Evolutionary conservation across 495 filamentous ascomycete species (phyloP), one percentile per base, ranked within the genome.

Genomic region (Letharia columbiana): DNA sequence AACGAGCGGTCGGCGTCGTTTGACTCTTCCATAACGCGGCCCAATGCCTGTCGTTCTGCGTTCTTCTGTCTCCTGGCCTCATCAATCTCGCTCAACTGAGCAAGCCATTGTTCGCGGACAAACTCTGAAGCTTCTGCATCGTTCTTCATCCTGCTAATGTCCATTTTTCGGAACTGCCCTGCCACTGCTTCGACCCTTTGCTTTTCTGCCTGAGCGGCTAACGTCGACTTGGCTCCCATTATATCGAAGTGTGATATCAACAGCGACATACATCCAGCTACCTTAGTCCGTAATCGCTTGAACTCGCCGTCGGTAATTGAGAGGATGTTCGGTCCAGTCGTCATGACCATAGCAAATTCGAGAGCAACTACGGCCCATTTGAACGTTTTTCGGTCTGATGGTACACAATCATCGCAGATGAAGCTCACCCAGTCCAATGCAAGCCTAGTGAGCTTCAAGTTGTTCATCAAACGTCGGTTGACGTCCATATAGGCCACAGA

Each of bases 191-290:
- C 81, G 72, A 90, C 82, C 56, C 90, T 84, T 69, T 89, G 87
- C 72, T 89, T 91, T 77, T 98, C 94, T 13, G 91, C 87, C 74
- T 96, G 91, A 20, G 94, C 94, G 3, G 94, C 94, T 60, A 96
- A 82, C 17, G 86, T 96, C 33, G 91, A 96, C 70, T 92, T 83
- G 60, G 94, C 94, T 57, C 95, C 94, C 89, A 98, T 95, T 73
- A 98, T 97, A 78, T 98, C 94, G 70, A 98, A 98, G 73, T 98
- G 94, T 10, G 92, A 96, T 67, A 98, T 97, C 37, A 98, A 83
- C 41, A 98, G 83, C 17, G 91, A 92, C 95, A 98, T 98, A 73
- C 94, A 98, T 3, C 93, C 94, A 45, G 92, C 91, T 23, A 98
- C 94, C 75, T 97, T 98, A 28, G 85, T 81, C 56, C 92, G 83